Evolutionary conservation across 805 yeast species (phyloP).

Genomic region (Candida odintsovae): DNA sequence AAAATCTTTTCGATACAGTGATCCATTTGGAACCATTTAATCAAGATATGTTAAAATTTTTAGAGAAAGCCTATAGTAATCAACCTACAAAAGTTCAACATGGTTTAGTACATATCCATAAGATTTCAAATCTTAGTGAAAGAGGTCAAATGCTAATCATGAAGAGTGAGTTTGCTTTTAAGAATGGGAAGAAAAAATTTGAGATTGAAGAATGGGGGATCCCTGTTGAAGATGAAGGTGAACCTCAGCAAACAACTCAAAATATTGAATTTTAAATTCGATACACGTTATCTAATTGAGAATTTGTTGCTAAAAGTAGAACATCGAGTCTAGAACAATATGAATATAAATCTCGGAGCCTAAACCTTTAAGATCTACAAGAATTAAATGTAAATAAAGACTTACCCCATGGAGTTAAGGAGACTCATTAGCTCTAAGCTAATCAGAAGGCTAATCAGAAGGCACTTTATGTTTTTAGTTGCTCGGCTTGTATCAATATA

Average conservation of each 20-base stretch:
- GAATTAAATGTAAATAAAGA: no score
- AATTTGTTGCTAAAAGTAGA: background rate
- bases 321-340: background rate
- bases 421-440: no score
- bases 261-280: constrained; percentile 16
- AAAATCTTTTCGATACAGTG: constrained; percentile 58
- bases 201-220: constrained; percentile 96
- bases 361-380: no score
- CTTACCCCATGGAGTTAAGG: no score
- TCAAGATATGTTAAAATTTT: constrained; percentile 58
- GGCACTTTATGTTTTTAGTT: no score
- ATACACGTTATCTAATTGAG: background rate
- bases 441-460: no score
- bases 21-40: constrained; percentile 77
- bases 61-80: constrained; percentile 64
- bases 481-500: no score
- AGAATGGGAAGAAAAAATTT: constrained; percentile 74
- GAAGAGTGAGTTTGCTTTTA: constrained; percentile 76
- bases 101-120: constrained; percentile 74
- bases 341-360: background rate
- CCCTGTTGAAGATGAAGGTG: constrained; percentile 74
- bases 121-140: constrained; percentile 67
- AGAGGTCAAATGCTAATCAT: constrained; percentile 75
- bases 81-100: constrained; percentile 77
- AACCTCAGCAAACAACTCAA: constrained; percentile 19